Conservation (phyloP, 306 rosid genomes). For the Gleditsia sinensis region DNA sequence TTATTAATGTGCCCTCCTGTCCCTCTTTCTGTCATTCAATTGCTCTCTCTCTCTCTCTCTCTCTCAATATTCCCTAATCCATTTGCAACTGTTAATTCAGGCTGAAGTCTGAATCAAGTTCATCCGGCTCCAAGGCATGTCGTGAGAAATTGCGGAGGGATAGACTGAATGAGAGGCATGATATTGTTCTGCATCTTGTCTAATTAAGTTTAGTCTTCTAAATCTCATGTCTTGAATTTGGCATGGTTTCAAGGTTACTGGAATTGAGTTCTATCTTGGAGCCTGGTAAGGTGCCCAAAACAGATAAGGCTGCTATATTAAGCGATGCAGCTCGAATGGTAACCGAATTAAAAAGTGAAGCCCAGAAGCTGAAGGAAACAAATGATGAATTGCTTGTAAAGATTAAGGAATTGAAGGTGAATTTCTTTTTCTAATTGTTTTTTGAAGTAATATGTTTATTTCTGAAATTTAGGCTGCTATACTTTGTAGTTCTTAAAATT, state of each 20-base stretch:
- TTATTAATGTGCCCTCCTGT: background rate
- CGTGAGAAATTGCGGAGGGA: slow-evolving; percentile 93
- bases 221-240: slow-evolving; percentile 44
- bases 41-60: background rate
- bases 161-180: slow-evolving; percentile 86
- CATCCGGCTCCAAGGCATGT: slow-evolving; percentile 75
- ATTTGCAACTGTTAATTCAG: slow-evolving; percentile 46
- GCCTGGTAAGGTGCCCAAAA: slow-evolving; percentile 78
- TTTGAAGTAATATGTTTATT: background rate
- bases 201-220: slow-evolving; percentile 37
- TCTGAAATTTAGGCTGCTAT: background rate
- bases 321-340: slow-evolving; percentile 71
- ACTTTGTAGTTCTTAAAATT: slow-evolving; percentile 6
- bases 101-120: slow-evolving; percentile 60
- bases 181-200: slow-evolving; percentile 33
- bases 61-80: slow-evolving; percentile 6
- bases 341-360: slow-evolving; percentile 67
- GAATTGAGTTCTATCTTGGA: slow-evolving; percentile 82
- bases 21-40: background rate
- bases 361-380: slow-evolving; percentile 63
- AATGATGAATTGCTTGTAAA: slow-evolving; percentile 58
- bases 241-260: slow-evolving; percentile 66
- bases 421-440: slow-evolving; percentile 4
- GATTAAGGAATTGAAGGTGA: slow-evolving; percentile 82
- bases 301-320: slow-evolving; percentile 76